phyloP scores from a whole-genome alignment of 2,329 filamentous ascomycete species.

The Scedosporium dehoogii region DNA sequence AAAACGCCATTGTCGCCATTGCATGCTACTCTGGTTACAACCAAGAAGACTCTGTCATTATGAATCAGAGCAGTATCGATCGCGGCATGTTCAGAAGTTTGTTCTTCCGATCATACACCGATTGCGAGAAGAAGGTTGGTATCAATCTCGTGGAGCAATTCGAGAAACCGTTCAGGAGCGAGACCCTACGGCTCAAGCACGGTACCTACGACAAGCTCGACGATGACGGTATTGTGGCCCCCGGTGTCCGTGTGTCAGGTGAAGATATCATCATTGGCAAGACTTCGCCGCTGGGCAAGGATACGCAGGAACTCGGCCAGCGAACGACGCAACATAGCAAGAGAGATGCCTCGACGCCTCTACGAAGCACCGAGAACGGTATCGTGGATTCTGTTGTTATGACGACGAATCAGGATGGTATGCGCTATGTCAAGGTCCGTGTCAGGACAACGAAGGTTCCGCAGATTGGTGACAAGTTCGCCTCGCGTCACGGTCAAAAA shows the following conservation, averaged over 20 bases:
- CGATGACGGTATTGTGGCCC: slow-evolving; percentile 88
- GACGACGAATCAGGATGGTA: slow-evolving; percentile 87
- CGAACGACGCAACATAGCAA: slow-evolving; percentile 84
- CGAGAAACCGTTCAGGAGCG: slow-evolving; percentile 82
- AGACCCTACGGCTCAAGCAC: slow-evolving; percentile 87
- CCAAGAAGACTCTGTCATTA: slow-evolving; percentile 99
- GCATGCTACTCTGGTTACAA: slow-evolving; percentile 98
- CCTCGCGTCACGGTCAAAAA: slow-evolving; percentile 97
- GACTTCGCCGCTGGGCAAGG: slow-evolving; percentile 86
- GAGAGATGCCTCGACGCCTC: slow-evolving; percentile 88
- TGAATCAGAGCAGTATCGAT: slow-evolving; percentile 99
- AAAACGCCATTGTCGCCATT: slow-evolving; percentile 98
- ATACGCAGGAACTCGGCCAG: slow-evolving; percentile 88
- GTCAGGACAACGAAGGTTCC: slow-evolving; percentile 96
- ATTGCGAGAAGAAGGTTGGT: slow-evolving; percentile 92
- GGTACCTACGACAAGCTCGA: slow-evolving; percentile 97
- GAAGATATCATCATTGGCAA: slow-evolving; percentile 99
- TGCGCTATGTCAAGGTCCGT: slow-evolving; percentile 94
- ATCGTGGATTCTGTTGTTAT: slow-evolving; percentile 90
- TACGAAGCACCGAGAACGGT: slow-evolving; percentile 92
- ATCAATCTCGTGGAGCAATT: slow-evolving; percentile 89
- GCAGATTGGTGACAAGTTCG: slow-evolving; percentile 98
- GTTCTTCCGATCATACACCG: slow-evolving; percentile 95
- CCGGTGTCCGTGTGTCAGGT: slow-evolving; percentile 87
- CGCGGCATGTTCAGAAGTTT: slow-evolving; percentile 93